Evolutionary conservation across 139 green algal genomes (phyloP).

Genomic region (Micractinium conductrix): DNA sequence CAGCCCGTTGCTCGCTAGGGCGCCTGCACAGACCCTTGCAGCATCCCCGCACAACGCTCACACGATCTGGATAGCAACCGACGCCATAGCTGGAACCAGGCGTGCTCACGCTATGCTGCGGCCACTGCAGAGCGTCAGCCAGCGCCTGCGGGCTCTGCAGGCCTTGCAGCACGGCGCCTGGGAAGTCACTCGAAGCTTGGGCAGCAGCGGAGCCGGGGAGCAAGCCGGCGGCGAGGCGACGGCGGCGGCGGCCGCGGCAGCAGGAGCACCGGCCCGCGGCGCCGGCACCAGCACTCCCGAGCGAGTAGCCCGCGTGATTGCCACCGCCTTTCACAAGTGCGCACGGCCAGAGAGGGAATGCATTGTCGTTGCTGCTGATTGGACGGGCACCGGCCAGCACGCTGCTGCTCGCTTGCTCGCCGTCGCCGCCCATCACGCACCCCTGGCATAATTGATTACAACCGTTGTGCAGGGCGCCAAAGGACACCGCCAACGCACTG

Average conservation of each 20-base stretch:
- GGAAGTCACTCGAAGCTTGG: not conserved
- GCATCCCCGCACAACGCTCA: no score
- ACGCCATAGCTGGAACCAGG: no score
- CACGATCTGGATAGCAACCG: no score
- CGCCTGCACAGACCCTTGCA: no score
- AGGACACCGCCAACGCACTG: conserved; percentile 40
- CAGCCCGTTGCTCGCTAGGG: no score
- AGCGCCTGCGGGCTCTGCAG: not conserved
- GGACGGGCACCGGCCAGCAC: no score
- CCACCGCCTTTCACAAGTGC: conserved; percentile 15
- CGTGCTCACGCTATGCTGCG: conserved; percentile 1
- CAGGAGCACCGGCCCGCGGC: not conserved
- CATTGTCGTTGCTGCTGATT: not conserved
- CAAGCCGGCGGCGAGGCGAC: no score
- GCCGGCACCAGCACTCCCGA: not conserved
- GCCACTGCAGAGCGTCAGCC: not conserved
- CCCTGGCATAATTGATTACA: not conserved
- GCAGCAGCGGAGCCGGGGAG: not conserved
- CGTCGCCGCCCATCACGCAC: not conserved
- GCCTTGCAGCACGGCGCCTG: not conserved
- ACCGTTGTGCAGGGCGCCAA: conserved; percentile 1
- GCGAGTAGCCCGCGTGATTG: conserved; percentile 13
- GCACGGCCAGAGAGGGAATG: no score
- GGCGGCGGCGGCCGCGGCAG: not conserved
- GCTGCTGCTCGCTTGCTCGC: not conserved